A percentile compares a stretch with the other conserved stretches of the same genome.
phyloP scores from a whole-genome alignment of 345 rosid genomes.

The Acer negundo region DNA sequence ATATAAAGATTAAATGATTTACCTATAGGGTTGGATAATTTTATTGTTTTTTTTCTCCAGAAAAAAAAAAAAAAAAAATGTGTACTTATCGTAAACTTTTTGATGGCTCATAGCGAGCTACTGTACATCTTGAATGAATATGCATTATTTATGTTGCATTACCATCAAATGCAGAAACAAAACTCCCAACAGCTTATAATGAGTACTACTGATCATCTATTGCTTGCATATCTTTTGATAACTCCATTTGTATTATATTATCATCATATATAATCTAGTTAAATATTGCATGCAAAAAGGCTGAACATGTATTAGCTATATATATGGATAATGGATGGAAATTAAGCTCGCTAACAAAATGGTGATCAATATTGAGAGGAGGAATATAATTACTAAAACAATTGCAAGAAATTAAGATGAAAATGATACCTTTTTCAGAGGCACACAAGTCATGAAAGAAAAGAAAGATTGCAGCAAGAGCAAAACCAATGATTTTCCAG shows the following conservation, averaged over 20 bases:
- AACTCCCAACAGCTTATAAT: too few relatives aligned
- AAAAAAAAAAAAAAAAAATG: background rate
- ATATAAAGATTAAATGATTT: too few relatives aligned
- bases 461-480: conserved; percentile 25
- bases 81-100: background rate
- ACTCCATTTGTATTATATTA: too few relatives aligned
- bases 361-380: background rate
- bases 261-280: background rate
- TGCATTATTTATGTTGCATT: background rate
- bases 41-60: background rate
- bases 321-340: background rate
- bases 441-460: conserved; percentile 34
- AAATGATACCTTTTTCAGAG: conserved; percentile 32
- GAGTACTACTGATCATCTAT: too few relatives aligned
- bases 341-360: background rate
- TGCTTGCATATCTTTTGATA: too few relatives aligned
- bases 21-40: too few relatives aligned
- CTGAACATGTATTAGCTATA: background rate
- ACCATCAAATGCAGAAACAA: background rate
- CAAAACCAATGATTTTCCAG: conserved; percentile 4
- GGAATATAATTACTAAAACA: background rate
- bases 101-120: background rate
- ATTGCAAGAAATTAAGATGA: background rate
- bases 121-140: background rate
- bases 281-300: background rate